A percentile compares a stretch with the other conserved stretches of the same genome.
These are phyloP conservation scores for Aureobasidium sp. DNA, from an alignment of 2,329 filamentous ascomycete genomes.

Conservation along the genomic window DNA sequence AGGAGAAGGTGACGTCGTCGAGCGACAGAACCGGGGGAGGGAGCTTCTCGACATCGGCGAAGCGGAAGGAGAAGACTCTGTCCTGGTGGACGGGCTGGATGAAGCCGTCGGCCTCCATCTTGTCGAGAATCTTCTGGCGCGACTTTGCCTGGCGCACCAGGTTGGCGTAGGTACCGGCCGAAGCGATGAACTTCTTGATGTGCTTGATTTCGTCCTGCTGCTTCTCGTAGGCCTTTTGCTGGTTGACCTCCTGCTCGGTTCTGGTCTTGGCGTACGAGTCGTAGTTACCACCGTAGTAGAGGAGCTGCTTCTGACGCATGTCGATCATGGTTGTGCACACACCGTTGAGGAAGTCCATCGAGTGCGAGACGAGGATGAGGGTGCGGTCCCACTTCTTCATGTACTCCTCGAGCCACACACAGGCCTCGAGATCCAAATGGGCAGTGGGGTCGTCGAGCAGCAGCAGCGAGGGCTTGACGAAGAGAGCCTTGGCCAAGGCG, in stretches of 20 bases:
- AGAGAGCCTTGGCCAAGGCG: slow-evolving; percentile 90
- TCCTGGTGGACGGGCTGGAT: slow-evolving; percentile 84
- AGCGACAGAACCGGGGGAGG: slow-evolving; percentile 93
- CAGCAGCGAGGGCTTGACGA: slow-evolving; percentile 93
- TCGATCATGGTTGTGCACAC: slow-evolving; percentile 98
- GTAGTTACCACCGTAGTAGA: slow-evolving; percentile 99
- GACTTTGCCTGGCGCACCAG: slow-evolving; percentile 98
- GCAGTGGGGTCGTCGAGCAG: slow-evolving; percentile 97
- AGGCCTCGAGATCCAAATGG: slow-evolving; percentile 98
- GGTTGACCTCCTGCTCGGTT: slow-evolving; percentile 89
- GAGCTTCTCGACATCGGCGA: slow-evolving; percentile 98
- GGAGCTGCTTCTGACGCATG: slow-evolving; percentile 79
- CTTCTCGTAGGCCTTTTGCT: slow-evolving; percentile 98
- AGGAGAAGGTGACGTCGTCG: slow-evolving; percentile 95
- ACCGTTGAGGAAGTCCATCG: slow-evolving; percentile 97
- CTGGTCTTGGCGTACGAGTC: slow-evolving; percentile 93
- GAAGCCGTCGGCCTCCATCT: slow-evolving; percentile 99
- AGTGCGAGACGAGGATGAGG: slow-evolving; percentile 92
- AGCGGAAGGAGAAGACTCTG: slow-evolving; percentile 92
- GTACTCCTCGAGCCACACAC: slow-evolving; percentile 99
- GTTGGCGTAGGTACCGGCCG: slow-evolving; percentile 98
- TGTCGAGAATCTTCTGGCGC: slow-evolving; percentile 98
- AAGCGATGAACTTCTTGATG: slow-evolving; percentile 99
- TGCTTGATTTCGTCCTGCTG: slow-evolving; percentile 98
- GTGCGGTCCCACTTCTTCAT: slow-evolving; percentile 99